Conservation (phyloP, 2,329 filamentous ascomycete genomes). For the Decorospora gaudefroyi region DNA sequence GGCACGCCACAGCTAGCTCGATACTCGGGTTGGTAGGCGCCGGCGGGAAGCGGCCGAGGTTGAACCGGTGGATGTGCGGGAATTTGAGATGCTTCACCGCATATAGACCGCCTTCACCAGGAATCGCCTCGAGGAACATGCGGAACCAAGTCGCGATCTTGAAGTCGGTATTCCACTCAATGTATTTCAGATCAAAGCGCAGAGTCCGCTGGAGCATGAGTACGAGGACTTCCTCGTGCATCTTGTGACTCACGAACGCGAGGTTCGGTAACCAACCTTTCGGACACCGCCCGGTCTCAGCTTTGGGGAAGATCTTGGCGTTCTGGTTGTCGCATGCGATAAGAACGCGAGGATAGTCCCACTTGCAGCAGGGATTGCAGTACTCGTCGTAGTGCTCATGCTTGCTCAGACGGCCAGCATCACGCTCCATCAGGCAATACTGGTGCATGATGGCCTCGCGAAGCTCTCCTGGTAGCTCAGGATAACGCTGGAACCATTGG, state of each 20-base stretch:
- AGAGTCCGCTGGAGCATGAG: neutral
- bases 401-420: neutral
- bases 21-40: constrained; percentile 2
- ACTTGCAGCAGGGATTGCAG: neutral
- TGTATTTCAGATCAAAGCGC: constrained; percentile 6
- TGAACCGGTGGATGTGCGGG: constrained; percentile 10
- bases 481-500: neutral
- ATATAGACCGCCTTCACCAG: neutral
- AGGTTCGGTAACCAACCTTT: neutral
- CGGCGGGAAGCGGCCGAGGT: neutral
- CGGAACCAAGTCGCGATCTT: constrained; percentile 12
- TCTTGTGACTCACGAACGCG: neutral
- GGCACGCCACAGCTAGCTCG: constrained; percentile 2
- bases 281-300: neutral
- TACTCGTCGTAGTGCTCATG: neutral
- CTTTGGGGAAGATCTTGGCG: neutral
- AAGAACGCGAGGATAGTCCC: constrained; percentile 1
- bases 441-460: neutral
- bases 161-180: neutral
- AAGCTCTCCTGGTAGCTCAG: neutral
- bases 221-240: neutral
- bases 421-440: neutral
- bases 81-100: constrained; percentile 10
- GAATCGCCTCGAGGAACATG: constrained; percentile 2
- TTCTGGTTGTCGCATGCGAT: constrained; percentile 5